phyloP scores from a whole-genome alignment of 768 basidiomycete genomes.

The Cubamyces lactineus region DNA sequence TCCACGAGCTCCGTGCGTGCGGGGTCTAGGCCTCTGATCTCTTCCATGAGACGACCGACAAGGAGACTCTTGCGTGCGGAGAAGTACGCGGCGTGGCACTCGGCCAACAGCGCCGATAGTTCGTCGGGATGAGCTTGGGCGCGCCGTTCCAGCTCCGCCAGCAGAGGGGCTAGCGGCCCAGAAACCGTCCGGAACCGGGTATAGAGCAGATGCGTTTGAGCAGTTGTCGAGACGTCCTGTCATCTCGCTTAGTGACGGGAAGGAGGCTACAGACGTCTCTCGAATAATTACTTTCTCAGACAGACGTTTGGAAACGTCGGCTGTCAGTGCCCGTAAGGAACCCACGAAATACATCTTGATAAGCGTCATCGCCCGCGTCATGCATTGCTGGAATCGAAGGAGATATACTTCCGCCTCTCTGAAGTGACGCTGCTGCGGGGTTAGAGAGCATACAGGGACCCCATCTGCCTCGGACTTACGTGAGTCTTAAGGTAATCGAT shows the following conservation, averaged over 20 bases:
- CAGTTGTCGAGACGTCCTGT: conserved; percentile 78
- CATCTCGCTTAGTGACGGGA: neutral
- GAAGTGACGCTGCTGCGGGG: conserved; percentile 71
- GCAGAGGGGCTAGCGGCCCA: conserved; percentile 70
- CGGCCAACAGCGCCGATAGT: conserved; percentile 73
- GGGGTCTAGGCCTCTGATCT: conserved; percentile 84
- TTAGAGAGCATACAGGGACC: neutral
- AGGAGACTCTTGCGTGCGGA: conserved; percentile 71
- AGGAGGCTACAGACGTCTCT: neutral
- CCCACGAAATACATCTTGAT: conserved; percentile 97
- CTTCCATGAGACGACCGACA: conserved; percentile 71
- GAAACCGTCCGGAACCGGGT: conserved; percentile 82
- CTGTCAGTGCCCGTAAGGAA: conserved; percentile 74
- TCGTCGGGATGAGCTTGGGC: conserved; percentile 82
- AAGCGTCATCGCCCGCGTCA: conserved; percentile 97
- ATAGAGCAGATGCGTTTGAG: conserved; percentile 85
- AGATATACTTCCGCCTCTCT: conserved; percentile 92
- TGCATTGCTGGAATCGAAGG: conserved; percentile 97
- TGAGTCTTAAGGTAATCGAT: conserved; percentile 87
- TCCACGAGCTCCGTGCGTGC: conserved; percentile 83
- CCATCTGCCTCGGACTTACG: conserved; percentile 50
- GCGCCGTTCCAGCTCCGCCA: conserved; percentile 85
- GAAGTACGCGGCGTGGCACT: conserved; percentile 90
- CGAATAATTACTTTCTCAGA: conserved; percentile 64
- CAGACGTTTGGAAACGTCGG: conserved; percentile 76